These are phyloP conservation scores for Paramecium sexaurelia DNA, from an alignment of 73 alveolate genomes.

Conservation along the genomic window DNA sequence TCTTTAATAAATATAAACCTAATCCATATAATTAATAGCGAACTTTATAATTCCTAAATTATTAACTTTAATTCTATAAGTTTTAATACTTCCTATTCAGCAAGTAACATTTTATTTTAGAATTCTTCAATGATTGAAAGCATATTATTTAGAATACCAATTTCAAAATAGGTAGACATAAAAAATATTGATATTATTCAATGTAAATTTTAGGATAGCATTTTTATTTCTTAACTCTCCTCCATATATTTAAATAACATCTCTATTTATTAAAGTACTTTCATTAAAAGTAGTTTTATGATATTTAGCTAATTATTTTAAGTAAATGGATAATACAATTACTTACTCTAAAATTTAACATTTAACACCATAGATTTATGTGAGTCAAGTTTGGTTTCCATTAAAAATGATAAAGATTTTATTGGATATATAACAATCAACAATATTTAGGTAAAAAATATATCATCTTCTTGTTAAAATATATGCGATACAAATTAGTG, in stretches of 20 bases:
- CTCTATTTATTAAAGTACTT: background rate
- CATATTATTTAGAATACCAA: background rate
- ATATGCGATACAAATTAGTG: background rate
- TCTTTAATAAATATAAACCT: background rate
- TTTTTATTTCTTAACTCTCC: background rate
- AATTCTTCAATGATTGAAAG: background rate
- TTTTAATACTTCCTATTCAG: background rate
- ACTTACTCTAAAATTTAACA: background rate
- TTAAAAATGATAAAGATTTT: background rate
- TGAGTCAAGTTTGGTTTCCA: background rate
- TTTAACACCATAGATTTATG: background rate
- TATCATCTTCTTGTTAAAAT: background rate
- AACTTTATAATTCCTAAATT: background rate
- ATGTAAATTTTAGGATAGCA: background rate
- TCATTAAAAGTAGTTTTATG: background rate
- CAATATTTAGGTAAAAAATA: background rate
- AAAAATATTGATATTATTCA: background rate
- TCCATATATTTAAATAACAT: background rate
- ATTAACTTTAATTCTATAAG: background rate
- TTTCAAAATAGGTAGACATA: background rate
- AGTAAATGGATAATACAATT: background rate
- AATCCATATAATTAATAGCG: background rate
- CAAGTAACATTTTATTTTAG: background rate
- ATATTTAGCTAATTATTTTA: background rate
- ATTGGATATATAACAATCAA: background rate